Conservation (phyloP, 352 stramenopile species). For the Pythium brachiatum region DNA sequence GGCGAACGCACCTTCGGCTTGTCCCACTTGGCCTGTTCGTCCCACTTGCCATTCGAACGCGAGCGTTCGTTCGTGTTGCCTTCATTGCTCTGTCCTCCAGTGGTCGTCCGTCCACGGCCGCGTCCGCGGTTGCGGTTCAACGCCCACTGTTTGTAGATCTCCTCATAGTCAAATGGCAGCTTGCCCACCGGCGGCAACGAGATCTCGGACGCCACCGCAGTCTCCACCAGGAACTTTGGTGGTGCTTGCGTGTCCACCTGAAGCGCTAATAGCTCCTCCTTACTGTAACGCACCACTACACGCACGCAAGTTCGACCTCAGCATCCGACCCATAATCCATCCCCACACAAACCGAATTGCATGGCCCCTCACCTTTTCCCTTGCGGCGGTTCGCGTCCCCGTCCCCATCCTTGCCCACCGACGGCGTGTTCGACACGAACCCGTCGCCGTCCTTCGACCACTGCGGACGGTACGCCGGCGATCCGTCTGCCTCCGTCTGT, state of each 20-base stretch:
- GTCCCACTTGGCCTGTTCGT: slow-evolving; percentile 41
- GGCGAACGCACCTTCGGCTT: slow-evolving; percentile 35
- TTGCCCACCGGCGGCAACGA: slow-evolving; percentile 65
- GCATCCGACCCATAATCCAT: neutral
- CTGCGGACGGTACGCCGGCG: slow-evolving; percentile 68
- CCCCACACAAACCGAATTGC: neutral
- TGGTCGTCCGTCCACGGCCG: slow-evolving; percentile 59
- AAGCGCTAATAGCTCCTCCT: slow-evolving; percentile 76
- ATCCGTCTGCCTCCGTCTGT: slow-evolving; percentile 63
- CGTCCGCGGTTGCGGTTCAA: slow-evolving; percentile 77
- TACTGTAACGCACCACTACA: slow-evolving; percentile 70
- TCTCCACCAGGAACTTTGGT: slow-evolving; percentile 59
- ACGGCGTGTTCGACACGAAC: slow-evolving; percentile 56
- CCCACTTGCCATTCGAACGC: slow-evolving; percentile 47
- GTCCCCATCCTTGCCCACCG: slow-evolving; percentile 30
- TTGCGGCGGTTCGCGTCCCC: slow-evolving; percentile 48
- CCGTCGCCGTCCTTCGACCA: slow-evolving; percentile 87
- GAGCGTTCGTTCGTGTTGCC: slow-evolving; percentile 39
- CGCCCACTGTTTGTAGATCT: slow-evolving; percentile 87
- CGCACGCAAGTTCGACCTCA: neutral
- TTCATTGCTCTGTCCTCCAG: slow-evolving; percentile 22
- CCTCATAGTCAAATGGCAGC: slow-evolving; percentile 84
- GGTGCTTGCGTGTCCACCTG: slow-evolving; percentile 54
- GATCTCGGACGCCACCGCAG: slow-evolving; percentile 61
- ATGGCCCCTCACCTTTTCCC: slow-evolving; percentile 51